These are phyloP conservation scores for Chrysoporthe puriensis DNA, from an alignment of 2,329 filamentous ascomycete genomes.

Conservation along the genomic window DNA sequence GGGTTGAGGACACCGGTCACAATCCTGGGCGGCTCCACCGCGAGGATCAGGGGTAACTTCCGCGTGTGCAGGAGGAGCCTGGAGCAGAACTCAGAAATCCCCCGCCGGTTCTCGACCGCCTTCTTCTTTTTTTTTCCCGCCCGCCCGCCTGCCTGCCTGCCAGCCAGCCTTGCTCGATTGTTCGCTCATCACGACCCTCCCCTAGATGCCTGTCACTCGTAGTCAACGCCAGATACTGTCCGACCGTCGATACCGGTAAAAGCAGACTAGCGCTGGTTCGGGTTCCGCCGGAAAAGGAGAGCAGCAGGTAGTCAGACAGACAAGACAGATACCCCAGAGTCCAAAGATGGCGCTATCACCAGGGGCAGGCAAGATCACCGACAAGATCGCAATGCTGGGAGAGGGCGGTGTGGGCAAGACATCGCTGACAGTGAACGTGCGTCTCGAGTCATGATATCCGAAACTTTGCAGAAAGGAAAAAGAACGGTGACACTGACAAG, in stretches of 20 bases:
- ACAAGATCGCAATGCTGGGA: conserved; percentile 28
- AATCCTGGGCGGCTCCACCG: conserved; percentile 11
- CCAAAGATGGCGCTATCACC: conserved; percentile 16
- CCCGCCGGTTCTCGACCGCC: conserved; percentile 4
- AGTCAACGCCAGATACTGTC: conserved; percentile 9
- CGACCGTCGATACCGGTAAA: conserved; percentile 6
- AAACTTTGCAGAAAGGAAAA: background rate
- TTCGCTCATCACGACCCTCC: background rate
- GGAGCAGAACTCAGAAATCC: conserved; percentile 5
- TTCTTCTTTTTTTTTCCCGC: background rate
- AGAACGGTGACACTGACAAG: background rate
- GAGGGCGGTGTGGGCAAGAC: conserved; percentile 29
- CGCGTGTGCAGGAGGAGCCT: conserved; percentile 2
- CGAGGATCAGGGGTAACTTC: conserved; percentile 16
- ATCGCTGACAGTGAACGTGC: conserved; percentile 26
- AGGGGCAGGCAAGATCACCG: conserved; percentile 24
- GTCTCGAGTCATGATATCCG: background rate
- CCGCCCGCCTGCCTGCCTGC: background rate
- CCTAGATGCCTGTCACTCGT: conserved; percentile 9
- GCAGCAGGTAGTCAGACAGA: background rate
- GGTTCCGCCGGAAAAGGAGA: background rate
- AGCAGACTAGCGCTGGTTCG: background rate
- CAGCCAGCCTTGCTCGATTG: background rate
- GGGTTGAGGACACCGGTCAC: background rate
- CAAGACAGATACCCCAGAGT: background rate